Evolutionary conservation across 805 yeast genomes (phyloP).

Genomic region (Candida corydali): DNA sequence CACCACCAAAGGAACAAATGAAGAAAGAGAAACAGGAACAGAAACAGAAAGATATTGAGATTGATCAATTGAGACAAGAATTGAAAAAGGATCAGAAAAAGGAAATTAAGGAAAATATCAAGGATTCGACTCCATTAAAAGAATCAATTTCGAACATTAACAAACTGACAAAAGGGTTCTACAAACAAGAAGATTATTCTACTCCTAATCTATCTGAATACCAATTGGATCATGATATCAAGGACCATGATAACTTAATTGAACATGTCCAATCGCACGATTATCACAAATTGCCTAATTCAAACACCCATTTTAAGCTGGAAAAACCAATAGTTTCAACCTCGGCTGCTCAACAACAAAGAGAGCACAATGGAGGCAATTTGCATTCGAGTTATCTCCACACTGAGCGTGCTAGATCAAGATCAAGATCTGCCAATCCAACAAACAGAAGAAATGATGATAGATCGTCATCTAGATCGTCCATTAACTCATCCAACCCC

Average conservation of each 20-base stretch:
- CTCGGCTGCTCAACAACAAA: conserved; percentile 8
- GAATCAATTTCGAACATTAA: conserved; percentile 1
- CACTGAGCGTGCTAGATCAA: conserved; percentile 23
- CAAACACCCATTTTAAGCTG: conserved; percentile 1
- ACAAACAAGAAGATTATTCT: conserved; percentile 23
- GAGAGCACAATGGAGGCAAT: conserved; percentile 20
- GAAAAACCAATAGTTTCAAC: not conserved
- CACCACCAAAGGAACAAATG: conserved; percentile 11
- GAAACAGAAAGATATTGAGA: conserved; percentile 15
- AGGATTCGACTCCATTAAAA: not conserved
- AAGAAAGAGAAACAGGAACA: conserved; percentile 13
- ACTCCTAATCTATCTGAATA: conserved; percentile 43
- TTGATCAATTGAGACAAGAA: not conserved
- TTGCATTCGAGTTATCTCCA: conserved; percentile 26
- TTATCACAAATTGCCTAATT: conserved; percentile 24
- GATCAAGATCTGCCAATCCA: conserved; percentile 31
- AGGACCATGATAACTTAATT: conserved; percentile 32
- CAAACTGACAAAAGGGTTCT: not conserved
- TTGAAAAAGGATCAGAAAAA: conserved; percentile 10
- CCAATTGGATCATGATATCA: conserved; percentile 38
- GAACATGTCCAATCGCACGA: conserved; percentile 33
- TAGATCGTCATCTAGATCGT: conserved; percentile 17
- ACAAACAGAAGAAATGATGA: conserved; percentile 13
- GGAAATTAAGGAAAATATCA: conserved; percentile 7
- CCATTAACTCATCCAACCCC: conserved; percentile 29